Conservation (phyloP, 2,329 filamentous ascomycete genomes). For the Scopulariopsis brevicaulis region DNA sequence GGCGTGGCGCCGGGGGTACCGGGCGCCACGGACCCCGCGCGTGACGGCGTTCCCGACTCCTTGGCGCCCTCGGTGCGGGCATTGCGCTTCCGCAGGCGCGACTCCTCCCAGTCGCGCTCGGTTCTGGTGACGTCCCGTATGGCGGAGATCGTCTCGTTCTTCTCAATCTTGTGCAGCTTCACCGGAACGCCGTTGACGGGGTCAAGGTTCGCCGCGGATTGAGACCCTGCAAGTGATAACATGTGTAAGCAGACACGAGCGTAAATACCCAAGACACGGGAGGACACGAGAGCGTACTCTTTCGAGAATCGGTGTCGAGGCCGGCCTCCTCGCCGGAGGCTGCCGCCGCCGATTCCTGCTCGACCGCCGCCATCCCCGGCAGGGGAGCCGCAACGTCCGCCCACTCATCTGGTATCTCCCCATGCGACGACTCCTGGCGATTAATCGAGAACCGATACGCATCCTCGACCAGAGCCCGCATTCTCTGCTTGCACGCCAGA, state of each 20-base stretch:
- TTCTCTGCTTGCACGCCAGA: slow-evolving; percentile 68
- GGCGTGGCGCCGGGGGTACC: slow-evolving; percentile 10
- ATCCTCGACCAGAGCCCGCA: slow-evolving; percentile 69
- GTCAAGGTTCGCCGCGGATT: slow-evolving; percentile 6
- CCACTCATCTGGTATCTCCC: slow-evolving; percentile 68
- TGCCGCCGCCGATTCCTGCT: slow-evolving; percentile 13
- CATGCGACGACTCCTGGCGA: slow-evolving; percentile 69
- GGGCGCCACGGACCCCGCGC: slow-evolving; percentile 42
- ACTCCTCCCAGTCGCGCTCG: slow-evolving; percentile 65
- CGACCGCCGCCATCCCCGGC: slow-evolving; percentile 23
- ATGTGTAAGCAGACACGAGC: background rate
- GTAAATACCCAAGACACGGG: background rate
- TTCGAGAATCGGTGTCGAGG: slow-evolving; percentile 42
- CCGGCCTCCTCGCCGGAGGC: slow-evolving; percentile 35
- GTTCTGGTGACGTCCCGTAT: slow-evolving; percentile 51
- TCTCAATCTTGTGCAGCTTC: slow-evolving; percentile 37
- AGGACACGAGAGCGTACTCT: slow-evolving; percentile 37
- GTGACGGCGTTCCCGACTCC: slow-evolving; percentile 35
- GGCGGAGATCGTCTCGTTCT: slow-evolving; percentile 34
- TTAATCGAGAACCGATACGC: slow-evolving; percentile 58
- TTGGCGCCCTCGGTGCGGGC: slow-evolving; percentile 48
- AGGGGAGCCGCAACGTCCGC: slow-evolving; percentile 52
- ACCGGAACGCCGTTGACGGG: slow-evolving; percentile 28
- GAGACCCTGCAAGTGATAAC: slow-evolving; percentile 1
- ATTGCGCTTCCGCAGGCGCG: slow-evolving; percentile 54